Percentiles rank a stretch among this genome's conserved stretches.
Evolutionary conservation across 163 green algal genomes (phyloP).

Genomic region (Scenedesmus sp.): DNA sequence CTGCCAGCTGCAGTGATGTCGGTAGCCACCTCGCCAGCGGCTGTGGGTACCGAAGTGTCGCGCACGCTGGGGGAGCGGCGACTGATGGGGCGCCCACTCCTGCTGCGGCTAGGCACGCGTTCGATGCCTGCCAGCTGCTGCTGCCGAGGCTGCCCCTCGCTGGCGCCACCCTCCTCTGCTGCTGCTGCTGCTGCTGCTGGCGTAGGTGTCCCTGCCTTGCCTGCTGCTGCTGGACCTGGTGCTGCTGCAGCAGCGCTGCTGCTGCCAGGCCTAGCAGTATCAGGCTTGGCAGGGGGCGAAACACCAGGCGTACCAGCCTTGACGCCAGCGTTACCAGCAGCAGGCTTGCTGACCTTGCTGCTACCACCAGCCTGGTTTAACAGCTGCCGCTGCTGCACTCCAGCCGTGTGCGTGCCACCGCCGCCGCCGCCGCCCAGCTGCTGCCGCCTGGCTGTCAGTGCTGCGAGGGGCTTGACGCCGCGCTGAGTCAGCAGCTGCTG

Average conservation of each 20-base stretch:
- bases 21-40: not conserved
- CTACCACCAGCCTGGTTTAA: not conserved
- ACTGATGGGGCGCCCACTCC: not conserved
- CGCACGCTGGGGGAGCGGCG: not conserved
- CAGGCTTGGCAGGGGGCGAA: not conserved
- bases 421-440: constrained; percentile 21
- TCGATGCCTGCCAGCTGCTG: not conserved
- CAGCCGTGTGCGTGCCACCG: not conserved
- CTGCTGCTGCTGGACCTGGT: not conserved
- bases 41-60: not conserved
- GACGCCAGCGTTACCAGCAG: not conserved
- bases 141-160: not conserved
- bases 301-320: not conserved
- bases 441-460: constrained; percentile 3
- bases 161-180: not conserved
- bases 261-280: not conserved
- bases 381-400: not conserved
- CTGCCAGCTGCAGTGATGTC: not conserved
- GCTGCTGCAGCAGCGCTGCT: constrained; percentile 22
- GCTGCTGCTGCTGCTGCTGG: constrained; percentile 11
- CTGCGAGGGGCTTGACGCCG: not conserved
- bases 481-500: not conserved
- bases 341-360: not conserved
- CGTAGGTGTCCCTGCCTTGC: not conserved
- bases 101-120: not conserved